These are phyloP conservation scores for Penicillium samsonianum DNA, from an alignment of 495 filamentous ascomycete species.

Conservation along the genomic window DNA sequence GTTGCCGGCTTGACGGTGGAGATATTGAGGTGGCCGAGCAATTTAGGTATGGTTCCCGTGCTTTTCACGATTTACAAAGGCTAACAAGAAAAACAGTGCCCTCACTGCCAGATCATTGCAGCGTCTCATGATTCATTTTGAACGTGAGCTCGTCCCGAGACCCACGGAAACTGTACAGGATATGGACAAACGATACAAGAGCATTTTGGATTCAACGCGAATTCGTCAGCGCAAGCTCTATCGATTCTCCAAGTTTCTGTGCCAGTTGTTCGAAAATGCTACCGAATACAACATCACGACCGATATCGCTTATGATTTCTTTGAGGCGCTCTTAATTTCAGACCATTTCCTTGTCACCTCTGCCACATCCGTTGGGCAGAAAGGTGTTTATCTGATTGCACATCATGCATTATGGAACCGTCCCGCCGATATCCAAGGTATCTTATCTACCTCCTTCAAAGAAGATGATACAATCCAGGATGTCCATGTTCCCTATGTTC, in stretches of 20 bases:
- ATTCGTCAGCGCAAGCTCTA: constrained; percentile 89
- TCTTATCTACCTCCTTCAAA: constrained; percentile 86
- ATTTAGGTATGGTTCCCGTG: constrained; percentile 62
- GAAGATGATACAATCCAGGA: constrained; percentile 72
- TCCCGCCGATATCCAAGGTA: constrained; percentile 75
- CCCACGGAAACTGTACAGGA: constrained; percentile 81
- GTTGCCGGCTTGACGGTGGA: constrained; percentile 81
- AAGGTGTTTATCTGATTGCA: constrained; percentile 80
- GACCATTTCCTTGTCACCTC: constrained; percentile 75
- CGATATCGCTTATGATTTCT: constrained; percentile 68
- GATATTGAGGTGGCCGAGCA: constrained; percentile 99
- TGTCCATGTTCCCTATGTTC: constrained; percentile 70
- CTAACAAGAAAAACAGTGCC: constrained; percentile 51
- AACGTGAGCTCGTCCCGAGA: constrained; percentile 80
- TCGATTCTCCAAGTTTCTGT: constrained; percentile 82
- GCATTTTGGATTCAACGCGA: constrained; percentile 89
- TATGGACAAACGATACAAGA: constrained; percentile 96
- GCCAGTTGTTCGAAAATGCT: constrained; percentile 91
- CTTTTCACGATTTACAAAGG: constrained; percentile 6
- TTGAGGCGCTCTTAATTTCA: constrained; percentile 77
- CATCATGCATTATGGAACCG: constrained; percentile 75
- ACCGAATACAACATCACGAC: constrained; percentile 82
- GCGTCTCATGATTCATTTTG: constrained; percentile 85
- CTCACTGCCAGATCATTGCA: constrained; percentile 89
- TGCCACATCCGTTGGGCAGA: constrained; percentile 62